phyloP scores from a whole-genome alignment of 2,329 filamentous ascomycete genomes.

The Alternaria novae-zelandiae region DNA sequence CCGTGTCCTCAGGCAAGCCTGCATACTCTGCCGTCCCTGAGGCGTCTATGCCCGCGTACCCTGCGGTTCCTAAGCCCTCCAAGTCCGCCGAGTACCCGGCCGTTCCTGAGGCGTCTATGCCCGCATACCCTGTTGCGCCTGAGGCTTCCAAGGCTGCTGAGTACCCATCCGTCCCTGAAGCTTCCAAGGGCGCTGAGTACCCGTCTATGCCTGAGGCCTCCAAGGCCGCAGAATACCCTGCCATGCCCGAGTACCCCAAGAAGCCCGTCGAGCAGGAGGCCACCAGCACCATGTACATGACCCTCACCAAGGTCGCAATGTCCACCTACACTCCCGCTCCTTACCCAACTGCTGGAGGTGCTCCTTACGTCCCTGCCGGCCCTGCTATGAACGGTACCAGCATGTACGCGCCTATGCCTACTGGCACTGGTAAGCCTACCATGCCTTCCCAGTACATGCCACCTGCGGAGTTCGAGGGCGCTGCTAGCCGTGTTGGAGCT shows the following conservation, averaged over 20 bases:
- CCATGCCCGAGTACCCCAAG: constrained; percentile 16
- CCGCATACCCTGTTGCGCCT: constrained; percentile 2
- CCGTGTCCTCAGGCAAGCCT: constrained; percentile 14
- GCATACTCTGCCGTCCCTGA: constrained; percentile 7
- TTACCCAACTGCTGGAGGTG: constrained; percentile 13
- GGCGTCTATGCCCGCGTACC: constrained; percentile 4
- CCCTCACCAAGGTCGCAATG: constrained; percentile 31
- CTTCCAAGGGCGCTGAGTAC: not conserved
- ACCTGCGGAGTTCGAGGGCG: constrained; percentile 30
- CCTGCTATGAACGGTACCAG: constrained; percentile 13
- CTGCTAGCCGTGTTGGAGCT: constrained; percentile 30
- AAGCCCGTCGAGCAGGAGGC: constrained; percentile 16
- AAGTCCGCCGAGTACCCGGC: constrained; percentile 3
- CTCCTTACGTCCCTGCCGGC: constrained; percentile 8
- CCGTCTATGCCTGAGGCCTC: constrained; percentile 3
- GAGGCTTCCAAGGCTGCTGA: constrained; percentile 2
- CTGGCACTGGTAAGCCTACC: constrained; percentile 19
- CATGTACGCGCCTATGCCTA: constrained; percentile 18
- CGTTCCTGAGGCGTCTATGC: not conserved
- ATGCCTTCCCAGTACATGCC: constrained; percentile 18
- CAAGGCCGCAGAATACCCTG: constrained; percentile 3
- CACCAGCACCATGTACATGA: constrained; percentile 19
- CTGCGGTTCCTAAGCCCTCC: not conserved
- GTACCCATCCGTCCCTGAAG: constrained; percentile 1
- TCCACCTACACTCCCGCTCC: constrained; percentile 18